Conservation (phyloP, 2,329 filamentous ascomycete species). For the Scleromitrula shiraiana region DNA sequence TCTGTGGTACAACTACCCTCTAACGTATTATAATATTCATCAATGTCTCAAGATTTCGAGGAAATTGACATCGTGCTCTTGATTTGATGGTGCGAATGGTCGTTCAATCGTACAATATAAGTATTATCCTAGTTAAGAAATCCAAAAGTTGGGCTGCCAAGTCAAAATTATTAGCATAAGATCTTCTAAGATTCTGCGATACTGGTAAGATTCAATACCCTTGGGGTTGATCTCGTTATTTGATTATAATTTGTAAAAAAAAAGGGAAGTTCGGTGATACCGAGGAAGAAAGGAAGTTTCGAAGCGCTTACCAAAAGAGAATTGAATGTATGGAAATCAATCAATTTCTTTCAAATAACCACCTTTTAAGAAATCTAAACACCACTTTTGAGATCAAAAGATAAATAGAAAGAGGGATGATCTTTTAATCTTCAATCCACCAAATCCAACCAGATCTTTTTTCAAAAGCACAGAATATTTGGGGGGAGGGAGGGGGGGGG, state of each 20-base stretch:
- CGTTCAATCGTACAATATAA: slow-evolving; percentile 5
- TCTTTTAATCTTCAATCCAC: background rate
- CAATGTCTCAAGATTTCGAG: slow-evolving; percentile 20
- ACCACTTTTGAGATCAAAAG: background rate
- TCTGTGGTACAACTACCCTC: slow-evolving; percentile 20
- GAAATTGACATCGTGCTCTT: slow-evolving; percentile 23
- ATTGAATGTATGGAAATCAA: too few species aligned
- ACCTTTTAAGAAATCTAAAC: too few species aligned
- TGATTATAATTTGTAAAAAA: background rate
- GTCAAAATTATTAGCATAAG: slow-evolving; percentile 18
- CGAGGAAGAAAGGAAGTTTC: background rate
- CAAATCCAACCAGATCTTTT: background rate
- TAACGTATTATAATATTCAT: slow-evolving; percentile 19
- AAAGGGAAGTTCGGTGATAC: background rate
- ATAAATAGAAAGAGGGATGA: background rate
- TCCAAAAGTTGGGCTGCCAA: slow-evolving; percentile 12
- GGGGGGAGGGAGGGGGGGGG: too few species aligned
- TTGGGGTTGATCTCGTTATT: too few species aligned
- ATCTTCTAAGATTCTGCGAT: slow-evolving; percentile 1
- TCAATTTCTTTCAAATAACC: background rate
- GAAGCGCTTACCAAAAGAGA: background rate
- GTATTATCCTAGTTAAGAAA: slow-evolving; percentile 2
- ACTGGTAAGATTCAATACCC: background rate
- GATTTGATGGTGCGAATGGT: slow-evolving; percentile 18
- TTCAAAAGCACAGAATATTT: background rate